phyloP scores from a whole-genome alignment of 1,284 basidiomycete genomes.

The Neonothopanus nambi region DNA sequence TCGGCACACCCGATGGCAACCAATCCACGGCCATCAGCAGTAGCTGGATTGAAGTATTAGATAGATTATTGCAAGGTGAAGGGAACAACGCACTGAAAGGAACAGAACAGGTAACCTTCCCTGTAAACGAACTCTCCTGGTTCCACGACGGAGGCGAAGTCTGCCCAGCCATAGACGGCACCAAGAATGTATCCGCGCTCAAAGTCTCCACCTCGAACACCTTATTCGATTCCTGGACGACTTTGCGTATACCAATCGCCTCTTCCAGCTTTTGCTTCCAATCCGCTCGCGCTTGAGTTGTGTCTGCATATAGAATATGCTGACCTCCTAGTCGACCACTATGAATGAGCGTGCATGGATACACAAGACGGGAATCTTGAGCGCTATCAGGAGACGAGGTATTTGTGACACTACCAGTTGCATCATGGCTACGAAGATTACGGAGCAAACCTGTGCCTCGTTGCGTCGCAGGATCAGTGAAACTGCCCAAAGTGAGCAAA shows the following conservation, averaged over 20 bases:
- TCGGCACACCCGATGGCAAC: constrained; percentile 86
- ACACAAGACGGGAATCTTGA: constrained; percentile 70
- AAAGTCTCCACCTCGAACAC: constrained; percentile 89
- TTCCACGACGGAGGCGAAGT: constrained; percentile 53
- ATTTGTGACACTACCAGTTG: constrained; percentile 16
- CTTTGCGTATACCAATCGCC: constrained; percentile 80
- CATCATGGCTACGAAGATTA: constrained; percentile 46
- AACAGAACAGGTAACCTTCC: constrained; percentile 90
- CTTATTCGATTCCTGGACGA: constrained; percentile 90
- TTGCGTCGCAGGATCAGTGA: constrained; percentile 72
- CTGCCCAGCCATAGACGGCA: constrained; percentile 56
- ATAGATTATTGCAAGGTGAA: not conserved
- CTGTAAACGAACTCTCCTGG: constrained; percentile 75
- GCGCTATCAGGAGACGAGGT: constrained; percentile 22
- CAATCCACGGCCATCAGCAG: constrained; percentile 68
- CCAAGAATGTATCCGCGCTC: constrained; percentile 82
- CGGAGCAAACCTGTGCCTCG: constrained; percentile 64
- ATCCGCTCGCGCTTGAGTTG: constrained; percentile 68
- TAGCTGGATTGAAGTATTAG: constrained; percentile 40
- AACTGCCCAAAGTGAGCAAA: constrained; percentile 60
- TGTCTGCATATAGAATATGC: constrained; percentile 86
- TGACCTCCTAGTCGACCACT: constrained; percentile 81
- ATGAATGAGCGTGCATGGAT: constrained; percentile 83
- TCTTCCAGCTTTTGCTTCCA: constrained; percentile 93
- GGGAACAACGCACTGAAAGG: constrained; percentile 74